Evolutionary conservation across 2,329 filamentous ascomycete species (phyloP).

Genomic region (Penicillium sp.): DNA sequence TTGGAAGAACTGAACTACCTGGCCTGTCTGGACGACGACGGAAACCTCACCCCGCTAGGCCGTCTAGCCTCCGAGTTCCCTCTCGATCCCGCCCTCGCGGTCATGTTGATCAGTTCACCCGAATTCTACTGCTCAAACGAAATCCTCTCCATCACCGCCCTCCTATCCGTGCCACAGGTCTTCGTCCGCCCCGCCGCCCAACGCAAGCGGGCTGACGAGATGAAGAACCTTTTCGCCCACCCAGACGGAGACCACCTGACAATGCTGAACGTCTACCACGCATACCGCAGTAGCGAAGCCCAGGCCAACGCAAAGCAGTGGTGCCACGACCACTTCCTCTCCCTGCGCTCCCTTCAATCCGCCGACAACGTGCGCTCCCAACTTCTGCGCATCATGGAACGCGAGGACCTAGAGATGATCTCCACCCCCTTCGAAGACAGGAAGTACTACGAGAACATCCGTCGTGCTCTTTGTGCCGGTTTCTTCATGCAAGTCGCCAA

Average conservation of each 20-base stretch:
- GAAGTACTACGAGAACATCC: conserved; percentile 97
- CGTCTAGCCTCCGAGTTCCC: conserved; percentile 90
- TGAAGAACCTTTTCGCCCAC: conserved; percentile 92
- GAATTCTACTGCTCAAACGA: conserved; percentile 99
- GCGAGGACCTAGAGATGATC: conserved; percentile 75
- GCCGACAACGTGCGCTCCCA: conserved; percentile 92
- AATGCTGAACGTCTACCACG: conserved; percentile 95
- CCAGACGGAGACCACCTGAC: conserved; percentile 93
- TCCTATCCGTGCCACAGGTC: conserved; percentile 90
- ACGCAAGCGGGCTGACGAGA: conserved; percentile 90
- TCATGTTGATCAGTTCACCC: conserved; percentile 96
- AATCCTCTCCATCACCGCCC: conserved; percentile 87
- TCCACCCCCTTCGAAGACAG: conserved; percentile 91
- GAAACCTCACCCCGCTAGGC: conserved; percentile 82
- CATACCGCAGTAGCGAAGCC: conserved; percentile 74
- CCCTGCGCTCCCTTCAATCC: conserved; percentile 78
- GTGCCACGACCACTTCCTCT: conserved; percentile 97
- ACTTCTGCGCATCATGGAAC: conserved; percentile 95
- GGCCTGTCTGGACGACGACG: conserved; percentile 92
- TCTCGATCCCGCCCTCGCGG: conserved; percentile 85
- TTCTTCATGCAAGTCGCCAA: conserved; percentile 99
- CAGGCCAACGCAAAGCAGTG: conserved; percentile 77
- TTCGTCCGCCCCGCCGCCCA: conserved; percentile 83
- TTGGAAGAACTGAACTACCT: conserved; percentile 97
- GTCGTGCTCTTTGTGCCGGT: conserved; percentile 81